Evolutionary conservation across 441 rosid genomes (phyloP), one percentile per base, ranked within the genome.

Genomic region (Populus trichocarpa): DNA sequence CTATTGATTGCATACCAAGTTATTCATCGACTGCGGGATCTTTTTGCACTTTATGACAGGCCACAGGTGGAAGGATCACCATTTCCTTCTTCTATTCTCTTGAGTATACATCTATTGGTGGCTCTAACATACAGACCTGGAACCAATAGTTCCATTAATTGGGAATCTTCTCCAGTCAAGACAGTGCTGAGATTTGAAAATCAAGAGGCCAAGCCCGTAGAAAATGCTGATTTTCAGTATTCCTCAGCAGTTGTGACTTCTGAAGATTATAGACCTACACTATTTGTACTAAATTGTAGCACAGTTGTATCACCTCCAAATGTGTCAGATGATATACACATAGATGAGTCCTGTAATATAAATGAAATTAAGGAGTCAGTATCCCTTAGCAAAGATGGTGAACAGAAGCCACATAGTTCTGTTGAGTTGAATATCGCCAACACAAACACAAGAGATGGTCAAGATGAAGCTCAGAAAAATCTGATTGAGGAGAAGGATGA

Each of bases 61-160:
- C 94, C 97, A 73, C 97, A 92, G 83, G 92, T 89, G 73, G 97
- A 92, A 87, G 97, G 97, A 72, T 88, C 89, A 14, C 90, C 97
- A 9, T 90, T 92, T 81, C 94, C 97, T 83, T 86, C 93, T 70
- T 89, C 97, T 36, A 92, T 92, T 80, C 89, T 88, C 75, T 75
- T 86, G 78, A 86, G 97, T 75, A 88, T 92, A 78, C 81, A 88
- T 81, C 84, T 92, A 69, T 81, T 92, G 88, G 93, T 89, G 71
- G 89, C 88, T 82, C 85, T 92, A 82, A 90, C 94, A 33, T 82
- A 85, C 83, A 83, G 85, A 70, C 85, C 87, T 18, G 81, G 80
- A 76, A 73, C 81, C 28, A 82, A 70, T 68, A 78, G 83, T 84
- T 81, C 80, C 75, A 85, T 92, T 57, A 80, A 87, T 76, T 83